Evolutionary conservation across 139 green algal genomes (phyloP).

Genomic region (Desmodesmus armatus): DNA sequence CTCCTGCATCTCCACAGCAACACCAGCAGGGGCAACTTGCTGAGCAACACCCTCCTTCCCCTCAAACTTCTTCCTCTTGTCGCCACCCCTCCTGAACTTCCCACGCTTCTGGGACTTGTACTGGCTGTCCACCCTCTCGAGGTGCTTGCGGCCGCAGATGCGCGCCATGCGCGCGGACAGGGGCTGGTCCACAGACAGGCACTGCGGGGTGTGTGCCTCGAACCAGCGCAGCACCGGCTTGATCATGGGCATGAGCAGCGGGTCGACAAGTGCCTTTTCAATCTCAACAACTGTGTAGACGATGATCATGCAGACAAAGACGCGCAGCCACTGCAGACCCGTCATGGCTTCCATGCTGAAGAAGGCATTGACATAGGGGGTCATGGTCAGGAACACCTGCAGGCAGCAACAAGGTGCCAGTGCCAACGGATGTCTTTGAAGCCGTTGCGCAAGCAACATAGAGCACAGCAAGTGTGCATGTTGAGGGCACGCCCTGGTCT

Average conservation of each 20-base stretch:
- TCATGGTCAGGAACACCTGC: slow-evolving; percentile 40
- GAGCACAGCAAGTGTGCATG: not conserved
- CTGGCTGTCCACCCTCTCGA: not conserved
- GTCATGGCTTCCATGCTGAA: slow-evolving; percentile 34
- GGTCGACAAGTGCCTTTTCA: slow-evolving; percentile 61
- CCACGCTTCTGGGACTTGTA: not conserved
- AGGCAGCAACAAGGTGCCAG: too few species aligned
- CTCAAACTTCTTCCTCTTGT: not conserved
- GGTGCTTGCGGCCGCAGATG: not conserved
- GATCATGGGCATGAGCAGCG: slow-evolving; percentile 54
- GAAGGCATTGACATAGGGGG: slow-evolving; percentile 37
- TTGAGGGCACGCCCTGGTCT: too few species aligned
- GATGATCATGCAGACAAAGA: slow-evolving; percentile 38
- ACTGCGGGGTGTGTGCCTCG: slow-evolving; percentile 35
- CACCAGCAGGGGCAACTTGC: not conserved
- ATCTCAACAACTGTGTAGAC: slow-evolving; percentile 50
- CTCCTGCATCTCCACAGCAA: not conserved
- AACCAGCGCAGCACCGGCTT: slow-evolving; percentile 40
- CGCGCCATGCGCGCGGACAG: not conserved
- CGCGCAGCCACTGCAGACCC: slow-evolving; percentile 39
- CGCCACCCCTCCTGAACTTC: not conserved
- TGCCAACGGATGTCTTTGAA: too few species aligned
- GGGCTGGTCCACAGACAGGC: slow-evolving; percentile 19
- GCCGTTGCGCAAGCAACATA: not conserved
- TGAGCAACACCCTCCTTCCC: not conserved